These are phyloP conservation scores for Alternaria gansuensis DNA, from an alignment of 2,329 filamentous ascomycete species.

Conservation along the genomic window DNA sequence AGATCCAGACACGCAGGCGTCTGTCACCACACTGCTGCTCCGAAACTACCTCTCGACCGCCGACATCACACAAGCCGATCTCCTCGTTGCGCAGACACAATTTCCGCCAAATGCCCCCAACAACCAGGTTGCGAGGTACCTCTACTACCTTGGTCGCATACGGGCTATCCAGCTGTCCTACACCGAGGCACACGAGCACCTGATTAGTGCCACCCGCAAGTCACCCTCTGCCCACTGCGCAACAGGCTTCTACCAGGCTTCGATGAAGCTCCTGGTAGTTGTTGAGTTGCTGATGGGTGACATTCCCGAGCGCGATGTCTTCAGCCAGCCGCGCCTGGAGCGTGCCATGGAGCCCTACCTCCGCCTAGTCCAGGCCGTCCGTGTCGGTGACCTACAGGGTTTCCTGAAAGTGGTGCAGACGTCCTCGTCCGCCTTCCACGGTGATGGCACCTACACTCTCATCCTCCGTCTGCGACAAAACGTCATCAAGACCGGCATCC, in stretches of 20 bases:
- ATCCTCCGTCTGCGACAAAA: conserved; percentile 96
- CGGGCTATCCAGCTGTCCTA: conserved; percentile 96
- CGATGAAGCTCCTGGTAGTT: conserved; percentile 94
- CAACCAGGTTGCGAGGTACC: conserved; percentile 96
- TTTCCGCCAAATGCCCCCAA: conserved; percentile 95
- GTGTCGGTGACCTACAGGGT: conserved; percentile 93
- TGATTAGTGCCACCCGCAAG: conserved; percentile 93
- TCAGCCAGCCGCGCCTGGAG: conserved; percentile 89
- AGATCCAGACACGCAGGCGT: conserved; percentile 95
- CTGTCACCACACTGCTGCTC: conserved; percentile 91
- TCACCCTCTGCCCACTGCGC: conserved; percentile 89
- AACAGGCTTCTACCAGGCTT: conserved; percentile 93
- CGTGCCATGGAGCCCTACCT: conserved; percentile 91
- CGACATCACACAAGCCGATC: conserved; percentile 95
- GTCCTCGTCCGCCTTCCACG: conserved; percentile 84
- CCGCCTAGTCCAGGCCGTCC: conserved; percentile 90
- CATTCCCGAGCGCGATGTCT: conserved; percentile 93
- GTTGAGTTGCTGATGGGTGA: conserved; percentile 98
- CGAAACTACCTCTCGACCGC: conserved; percentile 96
- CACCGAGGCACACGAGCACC: conserved; percentile 93
- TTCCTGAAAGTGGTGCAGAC: conserved; percentile 87
- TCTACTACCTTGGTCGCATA: conserved; percentile 97
- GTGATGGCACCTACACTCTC: conserved; percentile 93
- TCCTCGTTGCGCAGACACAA: conserved; percentile 93
- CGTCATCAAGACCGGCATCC: conserved; percentile 98